phyloP scores from a whole-genome alignment of 208 protist genomes.

The Trypanosoma lewisi region DNA sequence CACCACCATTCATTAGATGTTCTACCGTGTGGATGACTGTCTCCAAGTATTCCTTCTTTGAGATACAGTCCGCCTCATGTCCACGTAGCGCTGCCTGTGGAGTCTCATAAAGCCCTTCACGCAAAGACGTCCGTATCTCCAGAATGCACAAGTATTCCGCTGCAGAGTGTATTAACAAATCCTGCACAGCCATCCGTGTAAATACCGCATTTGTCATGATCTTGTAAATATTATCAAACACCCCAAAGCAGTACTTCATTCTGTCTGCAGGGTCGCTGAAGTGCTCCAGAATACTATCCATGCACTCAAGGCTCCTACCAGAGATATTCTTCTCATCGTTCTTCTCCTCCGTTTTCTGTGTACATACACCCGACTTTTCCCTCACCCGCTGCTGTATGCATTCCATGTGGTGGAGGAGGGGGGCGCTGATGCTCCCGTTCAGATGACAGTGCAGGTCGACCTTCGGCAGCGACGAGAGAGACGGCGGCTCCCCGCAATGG shows the following conservation, averaged over 20 bases:
- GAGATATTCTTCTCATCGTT: neutral
- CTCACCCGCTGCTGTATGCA: constrained; percentile 16
- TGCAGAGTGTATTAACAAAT: constrained; percentile 67
- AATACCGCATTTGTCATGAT: constrained; percentile 72
- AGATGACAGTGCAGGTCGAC: constrained; percentile 75
- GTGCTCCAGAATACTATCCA: constrained; percentile 2
- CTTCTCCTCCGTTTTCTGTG: neutral
- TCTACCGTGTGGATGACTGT: constrained; percentile 55
- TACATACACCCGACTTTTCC: neutral
- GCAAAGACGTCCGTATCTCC: constrained; percentile 84
- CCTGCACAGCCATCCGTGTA: constrained; percentile 77
- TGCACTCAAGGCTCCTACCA: neutral
- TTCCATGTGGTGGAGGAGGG: constrained; percentile 55
- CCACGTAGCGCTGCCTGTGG: neutral
- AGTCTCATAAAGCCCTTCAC: constrained; percentile 43
- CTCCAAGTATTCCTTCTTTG: constrained; percentile 52
- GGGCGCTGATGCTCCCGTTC: constrained; percentile 68
- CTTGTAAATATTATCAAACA: constrained; percentile 82
- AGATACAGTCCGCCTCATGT: constrained; percentile 13
- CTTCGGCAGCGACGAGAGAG: constrained; percentile 48
- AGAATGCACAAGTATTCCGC: constrained; percentile 64
- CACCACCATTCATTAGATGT: constrained; percentile 55
- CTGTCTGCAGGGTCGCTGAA: constrained; percentile 23
- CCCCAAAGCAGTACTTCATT: constrained; percentile 78
- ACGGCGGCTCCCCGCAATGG: neutral